phyloP scores from a whole-genome alignment of 1,284 basidiomycete genomes.

The Boletus mariae region DNA sequence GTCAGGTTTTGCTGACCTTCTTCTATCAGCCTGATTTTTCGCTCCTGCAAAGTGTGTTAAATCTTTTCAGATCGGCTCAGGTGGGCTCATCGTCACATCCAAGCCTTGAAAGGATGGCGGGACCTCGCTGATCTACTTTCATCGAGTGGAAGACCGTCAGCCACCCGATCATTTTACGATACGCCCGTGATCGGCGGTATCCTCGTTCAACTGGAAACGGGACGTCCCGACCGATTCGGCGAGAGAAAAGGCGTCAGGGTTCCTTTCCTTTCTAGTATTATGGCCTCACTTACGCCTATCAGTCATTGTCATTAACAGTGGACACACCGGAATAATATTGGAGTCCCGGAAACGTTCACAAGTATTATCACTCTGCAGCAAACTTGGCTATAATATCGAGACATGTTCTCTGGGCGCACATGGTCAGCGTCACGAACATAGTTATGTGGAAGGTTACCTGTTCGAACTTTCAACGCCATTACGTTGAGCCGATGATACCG shows the following conservation, averaged over 20 bases:
- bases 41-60: not conserved
- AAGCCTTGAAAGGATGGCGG: no score
- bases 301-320: not conserved
- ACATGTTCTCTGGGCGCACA: not conserved
- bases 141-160: not conserved
- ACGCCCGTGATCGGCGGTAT: constrained; percentile 60
- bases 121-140: not conserved
- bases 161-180: constrained; percentile 3
- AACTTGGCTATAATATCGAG: not conserved
- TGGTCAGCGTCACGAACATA: not conserved
- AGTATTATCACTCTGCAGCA: not conserved
- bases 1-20: not conserved
- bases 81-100: not conserved
- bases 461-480: not conserved
- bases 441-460: no score
- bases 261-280: constrained; percentile 6
- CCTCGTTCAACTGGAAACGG: constrained; percentile 47
- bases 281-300: not conserved
- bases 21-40: not conserved
- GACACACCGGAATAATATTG: no score
- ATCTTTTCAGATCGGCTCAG: not conserved
- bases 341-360: no score
- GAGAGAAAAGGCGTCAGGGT: constrained; percentile 16
- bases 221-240: constrained; percentile 44
- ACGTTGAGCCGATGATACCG: constrained; percentile 6